Evolutionary conservation across 305 asterid species (phyloP), one percentile per base, ranked within the genome.

Genomic region (Fraxinus xanthoxyloides): DNA sequence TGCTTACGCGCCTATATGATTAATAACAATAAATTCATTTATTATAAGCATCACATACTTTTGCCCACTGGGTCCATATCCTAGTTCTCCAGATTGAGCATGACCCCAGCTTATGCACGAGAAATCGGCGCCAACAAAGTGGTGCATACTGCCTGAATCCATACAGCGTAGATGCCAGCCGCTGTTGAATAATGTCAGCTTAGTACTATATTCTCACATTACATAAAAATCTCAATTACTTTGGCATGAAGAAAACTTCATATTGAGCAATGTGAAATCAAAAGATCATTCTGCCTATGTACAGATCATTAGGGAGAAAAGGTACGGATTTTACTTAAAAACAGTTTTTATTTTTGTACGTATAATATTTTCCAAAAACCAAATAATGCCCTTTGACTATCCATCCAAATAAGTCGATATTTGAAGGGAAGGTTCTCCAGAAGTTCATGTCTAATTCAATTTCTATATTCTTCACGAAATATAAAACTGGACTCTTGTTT

Each of bases 91-190:
- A 78, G 93, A 92, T 86, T 94, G 98, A 2, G 97, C 98, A 48
- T 87, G 98, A 51, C 99, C 99, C 99, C 99, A 96, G 85, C 99
- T 96, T 79, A 96, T 96, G 79, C 99, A 96, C 3, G 99, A 96
- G 78, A 98, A 92, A 91, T 96, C 99, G 81, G 99, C 98, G 82
- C 98, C 99, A 54, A 96, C 99, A 83, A 96, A 94, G 89, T 96
- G 98, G 86, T 94, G 98, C 88, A 79, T 84, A 79, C 82, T 26
- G 84, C 99, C 99, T 31, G 99, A 96, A 88, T 96, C 94, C 98
- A 96, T 96, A 85, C 98, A 94, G 54, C 98, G 95, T 34, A 96
- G 81, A 82, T 96, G 79, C 99, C 99, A 96, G 79, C 99, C 99
- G 87, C 99, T 96, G 84, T 51, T 87, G 78, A 87, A 89, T 69